These are phyloP conservation scores for Geosmithia flava DNA, from an alignment of 2,329 filamentous ascomycete genomes.

Conservation along the genomic window DNA sequence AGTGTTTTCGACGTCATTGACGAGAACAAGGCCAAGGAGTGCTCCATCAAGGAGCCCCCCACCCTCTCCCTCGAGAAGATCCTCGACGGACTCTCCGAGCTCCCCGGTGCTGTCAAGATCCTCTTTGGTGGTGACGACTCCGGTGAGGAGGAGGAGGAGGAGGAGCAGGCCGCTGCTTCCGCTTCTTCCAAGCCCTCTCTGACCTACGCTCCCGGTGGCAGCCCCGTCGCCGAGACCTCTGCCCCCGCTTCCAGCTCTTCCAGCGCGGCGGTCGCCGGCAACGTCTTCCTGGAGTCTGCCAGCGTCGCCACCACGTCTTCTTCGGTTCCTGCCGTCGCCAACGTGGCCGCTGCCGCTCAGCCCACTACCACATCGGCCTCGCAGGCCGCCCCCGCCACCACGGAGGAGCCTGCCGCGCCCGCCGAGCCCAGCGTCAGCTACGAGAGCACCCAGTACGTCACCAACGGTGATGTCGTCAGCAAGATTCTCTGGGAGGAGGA, in stretches of 20 bases:
- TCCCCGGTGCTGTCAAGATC: constrained; percentile 49
- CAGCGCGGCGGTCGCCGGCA: constrained; percentile 28
- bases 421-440: constrained; percentile 13
- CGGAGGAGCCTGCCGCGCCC: constrained; percentile 9
- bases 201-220: neutral
- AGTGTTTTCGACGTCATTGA: constrained; percentile 59
- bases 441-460: constrained; percentile 40
- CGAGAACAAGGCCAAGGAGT: constrained; percentile 43
- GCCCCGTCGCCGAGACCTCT: neutral
- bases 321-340: neutral
- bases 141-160: neutral
- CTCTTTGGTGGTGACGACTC: constrained; percentile 10
- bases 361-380: constrained; percentile 1
- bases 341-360: constrained; percentile 1
- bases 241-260: constrained; percentile 13
- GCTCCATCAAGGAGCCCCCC: constrained; percentile 49
- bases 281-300: constrained; percentile 25
- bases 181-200: neutral
- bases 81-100: neutral
- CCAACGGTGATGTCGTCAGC: constrained; percentile 34
- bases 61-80: neutral
- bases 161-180: neutral
- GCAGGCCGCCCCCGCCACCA: neutral
- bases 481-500: constrained; percentile 47
- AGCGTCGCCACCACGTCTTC: constrained; percentile 7